These are phyloP conservation scores for Paulownia fortunei DNA, from an alignment of 257 asterid species.

Conservation along the genomic window DNA sequence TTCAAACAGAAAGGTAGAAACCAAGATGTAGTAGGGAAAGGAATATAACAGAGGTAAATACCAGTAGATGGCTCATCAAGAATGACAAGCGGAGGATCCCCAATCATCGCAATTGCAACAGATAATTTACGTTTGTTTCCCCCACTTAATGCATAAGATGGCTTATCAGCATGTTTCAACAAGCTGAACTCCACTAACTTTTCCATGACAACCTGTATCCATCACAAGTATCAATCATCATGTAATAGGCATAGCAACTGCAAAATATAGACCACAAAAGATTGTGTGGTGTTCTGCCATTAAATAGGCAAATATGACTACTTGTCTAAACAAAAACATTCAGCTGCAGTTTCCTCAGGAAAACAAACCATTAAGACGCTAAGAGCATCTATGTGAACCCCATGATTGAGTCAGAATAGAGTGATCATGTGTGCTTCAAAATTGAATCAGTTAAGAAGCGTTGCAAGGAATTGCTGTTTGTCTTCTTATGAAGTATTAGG, in stretches of 20 bases:
- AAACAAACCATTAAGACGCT: too few relatives aligned
- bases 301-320: too few relatives aligned
- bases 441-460: too few relatives aligned
- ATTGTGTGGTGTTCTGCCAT: not conserved
- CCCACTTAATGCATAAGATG: slow-evolving; percentile 92
- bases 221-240: slow-evolving; percentile 30
- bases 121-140: slow-evolving; percentile 97
- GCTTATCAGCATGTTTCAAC: slow-evolving; percentile 89
- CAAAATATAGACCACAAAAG: slow-evolving; percentile 4
- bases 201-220: slow-evolving; percentile 74
- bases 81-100: slow-evolving; percentile 96
- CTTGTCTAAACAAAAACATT: too few relatives aligned
- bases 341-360: too few relatives aligned
- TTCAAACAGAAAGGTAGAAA: too few relatives aligned
- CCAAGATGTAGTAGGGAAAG: too few relatives aligned
- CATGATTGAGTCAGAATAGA: too few relatives aligned
- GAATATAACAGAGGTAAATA: slow-evolving; percentile 34
- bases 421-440: too few relatives aligned
- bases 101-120: slow-evolving; percentile 98
- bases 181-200: slow-evolving; percentile 85
- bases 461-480: too few relatives aligned
- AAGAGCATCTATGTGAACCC: too few relatives aligned
- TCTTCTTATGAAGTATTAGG: too few relatives aligned
- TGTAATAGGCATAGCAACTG: not conserved
- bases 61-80: slow-evolving; percentile 99